Conservation (phyloP, 169 alveolate genomes). For the Eimeria praecox region DNA sequence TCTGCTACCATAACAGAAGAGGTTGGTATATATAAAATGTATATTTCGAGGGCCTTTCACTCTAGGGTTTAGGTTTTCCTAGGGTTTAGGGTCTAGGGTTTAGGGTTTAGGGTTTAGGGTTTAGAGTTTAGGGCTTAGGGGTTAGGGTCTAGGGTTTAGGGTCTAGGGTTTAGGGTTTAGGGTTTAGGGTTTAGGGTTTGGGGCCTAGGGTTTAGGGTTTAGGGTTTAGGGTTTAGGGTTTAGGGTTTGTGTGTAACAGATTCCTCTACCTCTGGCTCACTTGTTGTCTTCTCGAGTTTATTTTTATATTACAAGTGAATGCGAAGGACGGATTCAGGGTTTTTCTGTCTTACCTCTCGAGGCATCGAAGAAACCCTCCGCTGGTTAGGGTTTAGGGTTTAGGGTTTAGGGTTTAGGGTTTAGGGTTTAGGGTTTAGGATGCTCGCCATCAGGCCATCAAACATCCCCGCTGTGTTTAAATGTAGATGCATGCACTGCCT, state of each 20-base stretch:
- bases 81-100: constrained; percentile 1
- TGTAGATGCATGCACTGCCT: neutral
- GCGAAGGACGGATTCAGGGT: neutral
- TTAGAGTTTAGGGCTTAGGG: too few relatives aligned
- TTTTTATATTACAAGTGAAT: constrained; percentile 5
- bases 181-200: too few relatives aligned
- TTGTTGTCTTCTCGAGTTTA: constrained; percentile 6
- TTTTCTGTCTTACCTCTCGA: neutral
- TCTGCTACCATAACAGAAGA: neutral
- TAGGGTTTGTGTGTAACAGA: neutral
- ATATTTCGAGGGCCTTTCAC: neutral
- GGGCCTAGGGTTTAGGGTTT: neutral
- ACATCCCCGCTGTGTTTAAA: neutral
- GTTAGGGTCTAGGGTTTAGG: neutral
- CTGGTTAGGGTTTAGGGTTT: constrained; percentile 26
- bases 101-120: neutral
- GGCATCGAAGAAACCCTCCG: neutral
- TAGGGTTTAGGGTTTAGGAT: neutral
- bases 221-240: constrained; percentile 19
- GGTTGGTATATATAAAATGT: neutral
- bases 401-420: neutral
- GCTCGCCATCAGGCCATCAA: neutral
- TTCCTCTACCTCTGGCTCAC: constrained; percentile 27
- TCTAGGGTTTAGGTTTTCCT: neutral
- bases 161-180: constrained; percentile 5